phyloP scores from a whole-genome alignment of 1,284 basidiomycete species.

The Coniferiporia sulphurascens region DNA sequence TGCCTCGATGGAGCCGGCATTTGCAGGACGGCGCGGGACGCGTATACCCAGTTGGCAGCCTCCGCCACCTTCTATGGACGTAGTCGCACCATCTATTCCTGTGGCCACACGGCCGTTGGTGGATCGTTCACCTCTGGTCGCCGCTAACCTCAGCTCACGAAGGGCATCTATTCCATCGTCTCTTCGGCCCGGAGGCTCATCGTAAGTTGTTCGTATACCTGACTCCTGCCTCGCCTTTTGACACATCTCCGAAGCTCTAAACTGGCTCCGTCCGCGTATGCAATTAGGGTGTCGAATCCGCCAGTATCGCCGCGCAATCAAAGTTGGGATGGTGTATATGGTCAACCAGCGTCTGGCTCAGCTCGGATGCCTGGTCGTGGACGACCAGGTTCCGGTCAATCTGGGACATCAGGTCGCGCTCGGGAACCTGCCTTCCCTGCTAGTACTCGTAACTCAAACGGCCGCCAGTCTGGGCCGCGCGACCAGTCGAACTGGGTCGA shows the following conservation, averaged over 20 bases:
- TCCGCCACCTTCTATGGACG: neutral
- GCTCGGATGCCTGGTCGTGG: slow-evolving; percentile 1
- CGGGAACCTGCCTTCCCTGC: slow-evolving; percentile 1
- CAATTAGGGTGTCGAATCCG: neutral
- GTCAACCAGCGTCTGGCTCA: neutral
- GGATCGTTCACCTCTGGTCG: neutral
- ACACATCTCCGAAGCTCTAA: no score
- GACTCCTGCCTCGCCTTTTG: neutral
- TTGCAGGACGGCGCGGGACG: slow-evolving; percentile 3
- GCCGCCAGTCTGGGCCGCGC: neutral
- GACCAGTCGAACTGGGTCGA: slow-evolving; percentile 15
- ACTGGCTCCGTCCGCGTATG: neutral
- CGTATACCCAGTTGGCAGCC: slow-evolving; percentile 12
- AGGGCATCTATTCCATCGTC: neutral
- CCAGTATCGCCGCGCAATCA: slow-evolving; percentile 8
- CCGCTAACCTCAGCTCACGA: neutral
- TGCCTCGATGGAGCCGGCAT: slow-evolving; percentile 14
- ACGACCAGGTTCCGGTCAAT: neutral
- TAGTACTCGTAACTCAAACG: neutral
- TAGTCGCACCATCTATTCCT: neutral
- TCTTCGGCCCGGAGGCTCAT: neutral
- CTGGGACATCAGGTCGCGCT: neutral
- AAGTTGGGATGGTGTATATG: slow-evolving; percentile 14
- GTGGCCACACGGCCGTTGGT: neutral
- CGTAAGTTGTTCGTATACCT: neutral